Evolutionary conservation across 441 rosid genomes (phyloP), one percentile per base, ranked within the genome.

Genomic region (Bocquillonia castaneifolia): DNA sequence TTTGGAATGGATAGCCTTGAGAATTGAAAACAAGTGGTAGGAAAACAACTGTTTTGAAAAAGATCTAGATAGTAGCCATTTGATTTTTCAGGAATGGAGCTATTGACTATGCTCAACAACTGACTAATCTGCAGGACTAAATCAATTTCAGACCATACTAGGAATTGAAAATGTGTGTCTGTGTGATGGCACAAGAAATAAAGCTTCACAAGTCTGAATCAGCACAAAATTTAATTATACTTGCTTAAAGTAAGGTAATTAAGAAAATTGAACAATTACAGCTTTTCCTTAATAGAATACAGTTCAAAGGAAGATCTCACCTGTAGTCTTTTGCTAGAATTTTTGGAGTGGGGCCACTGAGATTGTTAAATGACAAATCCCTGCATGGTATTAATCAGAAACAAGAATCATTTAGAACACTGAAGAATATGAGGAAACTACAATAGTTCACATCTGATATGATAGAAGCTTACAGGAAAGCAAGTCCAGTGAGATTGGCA

Each of bases 301-400:
- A 66, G 58, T 15, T 59, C 50, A 42, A 14, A 18, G 2, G 47
- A 69, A 23, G 6, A 39, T 66, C 70, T 78, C 71, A 91, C 97
- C 96, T 88, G 76, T 91, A 91, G 71, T 76, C 94, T 68, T 89
- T 93, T 10, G 96, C 98, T 67, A 82, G 77, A 64, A 91, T 91
- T 68, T 75, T 89, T 14, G 97, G 97, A n/a, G 85, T 87, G 17
- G 97, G 94, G 59, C 97, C 94, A 25, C 96, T 93, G 29, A 91
- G 89, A 81, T 93, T 93, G 77, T 93, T 93, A 78, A 74, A 91
- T 1, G 98, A 93, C 37, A 93, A 82, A 78, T 93, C 98, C 88
- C 97, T 91, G 79, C 63, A 59, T 57, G n/a, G 22, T 26, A 31
- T 63, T 18, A 25, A 51, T 42, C 23, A 69, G 61, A 23, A 25